A percentile compares a stretch with the other conserved stretches of the same genome.
Conservation (phyloP, 805 yeast genomes). For the Wickerhamiella dianesei region DNA sequence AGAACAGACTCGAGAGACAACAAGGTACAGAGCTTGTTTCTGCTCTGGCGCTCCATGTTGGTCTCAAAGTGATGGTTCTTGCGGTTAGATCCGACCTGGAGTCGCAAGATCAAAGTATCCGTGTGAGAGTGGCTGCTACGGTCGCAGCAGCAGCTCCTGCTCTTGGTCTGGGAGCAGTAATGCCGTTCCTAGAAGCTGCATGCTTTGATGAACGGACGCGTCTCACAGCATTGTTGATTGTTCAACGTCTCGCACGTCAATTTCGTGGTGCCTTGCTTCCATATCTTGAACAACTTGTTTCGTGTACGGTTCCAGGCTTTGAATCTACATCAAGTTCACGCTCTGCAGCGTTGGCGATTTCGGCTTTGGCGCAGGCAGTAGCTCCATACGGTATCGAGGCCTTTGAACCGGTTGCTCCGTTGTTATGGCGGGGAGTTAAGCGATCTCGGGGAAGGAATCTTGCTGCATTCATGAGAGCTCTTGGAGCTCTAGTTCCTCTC, state of each 20-base stretch:
- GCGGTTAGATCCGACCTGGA: slow-evolving; percentile 72
- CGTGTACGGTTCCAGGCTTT: slow-evolving; percentile 43
- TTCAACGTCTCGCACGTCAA: slow-evolving; percentile 60
- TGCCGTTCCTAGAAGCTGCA: slow-evolving; percentile 76
- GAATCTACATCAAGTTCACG: slow-evolving; percentile 11
- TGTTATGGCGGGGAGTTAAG: slow-evolving; percentile 67
- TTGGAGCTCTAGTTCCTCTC: slow-evolving; percentile 69
- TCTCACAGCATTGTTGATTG: slow-evolving; percentile 37
- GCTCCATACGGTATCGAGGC: slow-evolving; percentile 85
- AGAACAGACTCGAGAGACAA: slow-evolving; percentile 55
- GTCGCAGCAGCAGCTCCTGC: slow-evolving; percentile 76
- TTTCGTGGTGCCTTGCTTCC: slow-evolving; percentile 68
- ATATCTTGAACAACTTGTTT: slow-evolving; percentile 49
- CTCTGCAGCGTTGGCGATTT: slow-evolving; percentile 32
- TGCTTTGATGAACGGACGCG: slow-evolving; percentile 37
- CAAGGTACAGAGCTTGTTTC: slow-evolving; percentile 73
- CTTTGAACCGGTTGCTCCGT: slow-evolving; percentile 60
- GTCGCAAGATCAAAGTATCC: slow-evolving; percentile 63
- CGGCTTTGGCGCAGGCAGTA: slow-evolving; percentile 67
- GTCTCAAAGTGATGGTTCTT: slow-evolving; percentile 66
- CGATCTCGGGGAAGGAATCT: slow-evolving; percentile 50
- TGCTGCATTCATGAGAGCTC: slow-evolving; percentile 61
- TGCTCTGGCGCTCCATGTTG: slow-evolving; percentile 66
- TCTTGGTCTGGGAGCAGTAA: slow-evolving; percentile 51
- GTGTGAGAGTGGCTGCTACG: slow-evolving; percentile 63